Percentiles rank a stretch among this genome's conserved stretches.
These are phyloP conservation scores for Neoboletus magnificus DNA, from an alignment of 768 basidiomycete genomes.

Conservation along the genomic window DNA sequence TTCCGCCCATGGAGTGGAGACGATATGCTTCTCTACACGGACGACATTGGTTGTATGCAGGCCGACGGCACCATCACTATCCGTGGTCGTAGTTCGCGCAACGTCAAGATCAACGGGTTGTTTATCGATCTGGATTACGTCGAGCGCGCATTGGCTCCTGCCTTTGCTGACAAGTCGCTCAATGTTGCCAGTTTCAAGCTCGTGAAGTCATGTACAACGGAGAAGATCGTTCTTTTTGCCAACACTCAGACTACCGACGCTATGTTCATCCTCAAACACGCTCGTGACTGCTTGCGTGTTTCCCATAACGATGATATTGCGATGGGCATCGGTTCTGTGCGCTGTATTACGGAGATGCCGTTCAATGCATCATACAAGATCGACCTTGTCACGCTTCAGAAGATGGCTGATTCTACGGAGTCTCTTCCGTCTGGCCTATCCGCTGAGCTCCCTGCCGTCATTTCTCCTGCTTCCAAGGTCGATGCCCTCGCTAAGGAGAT, in stretches of 20 bases:
- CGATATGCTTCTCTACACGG: constrained; percentile 27
- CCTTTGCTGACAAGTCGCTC: constrained; percentile 20
- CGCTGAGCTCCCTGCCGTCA: constrained; percentile 6
- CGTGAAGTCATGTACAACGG: constrained; percentile 23
- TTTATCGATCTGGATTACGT: constrained; percentile 30
- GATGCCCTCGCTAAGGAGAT: constrained; percentile 32
- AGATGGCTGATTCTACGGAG: constrained; percentile 17
- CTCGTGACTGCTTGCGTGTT: constrained; percentile 18
- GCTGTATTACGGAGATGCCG: constrained; percentile 26
- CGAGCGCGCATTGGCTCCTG: constrained; percentile 24
- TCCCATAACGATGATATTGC: constrained; percentile 19
- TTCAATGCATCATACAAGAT: constrained; percentile 33
- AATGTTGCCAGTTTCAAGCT: constrained; percentile 26
- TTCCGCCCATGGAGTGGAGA: constrained; percentile 26
- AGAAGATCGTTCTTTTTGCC: constrained; percentile 29
- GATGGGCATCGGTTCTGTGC: constrained; percentile 25
- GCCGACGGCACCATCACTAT: constrained; percentile 27
- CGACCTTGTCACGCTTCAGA: constrained; percentile 28
- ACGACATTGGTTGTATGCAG: constrained; percentile 28
- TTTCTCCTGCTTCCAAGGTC: constrained; percentile 8
- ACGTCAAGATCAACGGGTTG: constrained; percentile 29
- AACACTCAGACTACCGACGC: constrained; percentile 15
- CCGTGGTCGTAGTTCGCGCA: constrained; percentile 29
- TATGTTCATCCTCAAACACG: constrained; percentile 20
- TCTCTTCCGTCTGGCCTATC: constrained; percentile 15